These are phyloP conservation scores for Orbilia brochopaga DNA, from an alignment of 2,329 filamentous ascomycete genomes.

Conservation along the genomic window DNA sequence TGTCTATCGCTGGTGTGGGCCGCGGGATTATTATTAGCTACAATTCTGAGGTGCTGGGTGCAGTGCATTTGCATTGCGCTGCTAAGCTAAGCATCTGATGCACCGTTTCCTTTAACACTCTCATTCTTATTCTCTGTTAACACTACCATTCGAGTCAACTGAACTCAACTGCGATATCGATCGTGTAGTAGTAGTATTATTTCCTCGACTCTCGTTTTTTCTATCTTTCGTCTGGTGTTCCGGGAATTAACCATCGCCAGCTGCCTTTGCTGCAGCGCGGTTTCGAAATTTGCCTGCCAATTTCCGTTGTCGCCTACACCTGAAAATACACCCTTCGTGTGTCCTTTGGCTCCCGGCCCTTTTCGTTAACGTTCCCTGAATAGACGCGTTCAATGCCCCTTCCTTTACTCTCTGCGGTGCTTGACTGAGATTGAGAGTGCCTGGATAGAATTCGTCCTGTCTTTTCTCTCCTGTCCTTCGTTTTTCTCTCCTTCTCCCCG, in stretches of 20 bases:
- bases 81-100: too few species aligned
- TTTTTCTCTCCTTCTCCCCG: not conserved
- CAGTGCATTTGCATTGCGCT: too few species aligned
- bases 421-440: not conserved
- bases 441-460: not conserved
- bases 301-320: constrained; percentile 3
- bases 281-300: constrained; percentile 4
- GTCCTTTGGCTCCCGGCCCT: not conserved
- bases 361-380: not conserved
- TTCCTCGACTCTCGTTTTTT: too few species aligned
- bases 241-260: too few species aligned
- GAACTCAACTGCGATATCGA: too few species aligned
- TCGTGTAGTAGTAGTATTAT: too few species aligned
- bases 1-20: too few species aligned
- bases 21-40: too few species aligned
- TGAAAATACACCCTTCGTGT: not conserved
- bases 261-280: not conserved
- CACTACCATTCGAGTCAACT: too few species aligned
- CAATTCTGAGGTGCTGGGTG: too few species aligned
- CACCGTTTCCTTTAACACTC: too few species aligned
- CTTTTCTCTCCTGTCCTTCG: not conserved
- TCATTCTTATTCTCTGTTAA: too few species aligned
- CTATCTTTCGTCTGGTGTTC: not conserved
- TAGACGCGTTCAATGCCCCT: not conserved
- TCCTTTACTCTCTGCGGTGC: not conserved